phyloP scores from a whole-genome alignment of 768 basidiomycete species.

The Mycena albidolilacea region DNA sequence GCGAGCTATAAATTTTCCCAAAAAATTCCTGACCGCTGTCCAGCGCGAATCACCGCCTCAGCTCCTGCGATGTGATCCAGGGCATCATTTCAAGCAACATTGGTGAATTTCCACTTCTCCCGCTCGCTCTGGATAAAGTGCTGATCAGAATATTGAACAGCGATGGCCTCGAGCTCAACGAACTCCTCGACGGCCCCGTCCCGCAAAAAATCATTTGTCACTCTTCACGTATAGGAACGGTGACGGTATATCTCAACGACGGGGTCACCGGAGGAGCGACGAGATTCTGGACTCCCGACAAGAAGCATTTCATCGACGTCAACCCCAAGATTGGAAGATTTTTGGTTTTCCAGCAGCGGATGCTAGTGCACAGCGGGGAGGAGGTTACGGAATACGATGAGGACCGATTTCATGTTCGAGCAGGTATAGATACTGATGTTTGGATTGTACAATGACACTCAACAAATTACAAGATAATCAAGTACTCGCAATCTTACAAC shows the following conservation, averaged over 20 bases:
- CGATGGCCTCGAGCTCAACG: constrained; percentile 49
- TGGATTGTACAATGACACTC: no score
- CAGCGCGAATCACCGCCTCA: constrained; percentile 60
- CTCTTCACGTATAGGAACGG: constrained; percentile 46
- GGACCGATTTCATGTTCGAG: constrained; percentile 52
- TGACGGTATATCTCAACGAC: constrained; percentile 55
- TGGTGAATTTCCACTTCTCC: constrained; percentile 26
- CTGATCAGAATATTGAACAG: neutral
- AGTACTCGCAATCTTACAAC: no score
- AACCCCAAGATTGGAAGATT: constrained; percentile 59
- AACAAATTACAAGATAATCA: no score
- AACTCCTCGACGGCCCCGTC: constrained; percentile 48
- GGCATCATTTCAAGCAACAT: constrained; percentile 54
- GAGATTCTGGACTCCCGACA: constrained; percentile 53
- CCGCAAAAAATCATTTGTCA: constrained; percentile 55
- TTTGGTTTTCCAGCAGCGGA: constrained; percentile 58
- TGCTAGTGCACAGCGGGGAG: constrained; percentile 59
- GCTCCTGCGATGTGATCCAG: constrained; percentile 61
- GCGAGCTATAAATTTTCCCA: constrained; percentile 1
- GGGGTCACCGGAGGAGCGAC: constrained; percentile 52
- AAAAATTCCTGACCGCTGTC: neutral
- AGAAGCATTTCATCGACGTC: constrained; percentile 54
- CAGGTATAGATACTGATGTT: no score
- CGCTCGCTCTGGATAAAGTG: neutral
- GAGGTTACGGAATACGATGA: constrained; percentile 54